Conservation (phyloP, 768 basidiomycete genomes). For the Tephrocybe sp. region DNA sequence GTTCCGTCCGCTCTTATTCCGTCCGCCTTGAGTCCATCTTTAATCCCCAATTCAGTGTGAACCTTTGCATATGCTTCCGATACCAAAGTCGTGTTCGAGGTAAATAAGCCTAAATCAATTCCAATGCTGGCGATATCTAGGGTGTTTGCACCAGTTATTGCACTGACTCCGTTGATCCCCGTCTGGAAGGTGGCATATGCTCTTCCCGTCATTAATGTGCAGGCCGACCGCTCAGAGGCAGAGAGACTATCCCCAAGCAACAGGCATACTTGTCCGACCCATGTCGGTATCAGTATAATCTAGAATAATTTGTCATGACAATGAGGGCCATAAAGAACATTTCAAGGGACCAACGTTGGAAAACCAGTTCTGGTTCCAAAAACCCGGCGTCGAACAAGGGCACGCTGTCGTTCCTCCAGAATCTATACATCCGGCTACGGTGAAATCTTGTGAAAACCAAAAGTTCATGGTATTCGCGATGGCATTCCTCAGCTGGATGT, state of each 20-base stretch:
- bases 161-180: slow-evolving; percentile 38
- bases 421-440: slow-evolving; percentile 50
- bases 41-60: slow-evolving; percentile 51
- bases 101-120: slow-evolving; percentile 46
- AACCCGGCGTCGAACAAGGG: slow-evolving; percentile 48
- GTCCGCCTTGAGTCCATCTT: slow-evolving; percentile 48
- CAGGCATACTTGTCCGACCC: slow-evolving; percentile 56
- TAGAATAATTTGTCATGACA: slow-evolving; percentile 22
- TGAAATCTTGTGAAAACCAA: slow-evolving; percentile 64
- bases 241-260: slow-evolving; percentile 49
- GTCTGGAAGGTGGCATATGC: slow-evolving; percentile 36
- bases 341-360: slow-evolving; percentile 47
- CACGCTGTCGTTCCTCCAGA: slow-evolving; percentile 50
- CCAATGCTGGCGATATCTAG: slow-evolving; percentile 65
- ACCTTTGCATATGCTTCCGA: slow-evolving; percentile 47
- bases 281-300: slow-evolving; percentile 59
- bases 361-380: slow-evolving; percentile 65
- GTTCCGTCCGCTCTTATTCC: slow-evolving; percentile 57
- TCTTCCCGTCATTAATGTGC: slow-evolving; percentile 48
- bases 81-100: slow-evolving; percentile 41
- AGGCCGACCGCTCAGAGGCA: slow-evolving; percentile 38
- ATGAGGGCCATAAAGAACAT: background rate
- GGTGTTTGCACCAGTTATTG: slow-evolving; percentile 61
- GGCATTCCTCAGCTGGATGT: slow-evolving; percentile 35
- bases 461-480: slow-evolving; percentile 53